Evolutionary conservation across 495 filamentous ascomycete genomes (phyloP).

Genomic region (Hamigera avellanea): DNA sequence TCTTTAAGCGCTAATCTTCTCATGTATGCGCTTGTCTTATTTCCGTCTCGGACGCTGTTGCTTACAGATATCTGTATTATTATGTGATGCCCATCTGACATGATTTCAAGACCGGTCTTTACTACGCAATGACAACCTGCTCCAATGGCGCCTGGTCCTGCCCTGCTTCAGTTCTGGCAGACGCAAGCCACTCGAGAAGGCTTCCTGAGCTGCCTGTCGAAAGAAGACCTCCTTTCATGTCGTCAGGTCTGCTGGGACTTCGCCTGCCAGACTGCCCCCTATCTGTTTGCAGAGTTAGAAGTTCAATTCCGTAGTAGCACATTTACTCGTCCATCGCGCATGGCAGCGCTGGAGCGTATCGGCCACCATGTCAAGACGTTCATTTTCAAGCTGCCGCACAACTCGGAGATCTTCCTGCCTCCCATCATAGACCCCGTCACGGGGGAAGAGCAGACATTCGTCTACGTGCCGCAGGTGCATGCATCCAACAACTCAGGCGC

Average conservation of each 20-base stretch:
- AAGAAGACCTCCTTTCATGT: constrained; percentile 31
- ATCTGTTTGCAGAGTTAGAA: constrained; percentile 36
- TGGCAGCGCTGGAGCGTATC: constrained; percentile 59
- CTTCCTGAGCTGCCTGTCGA: constrained; percentile 25
- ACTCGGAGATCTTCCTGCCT: constrained; percentile 58
- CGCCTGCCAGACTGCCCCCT: constrained; percentile 30
- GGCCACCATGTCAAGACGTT: constrained; percentile 60
- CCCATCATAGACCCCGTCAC: constrained; percentile 59
- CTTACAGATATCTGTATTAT: not conserved
- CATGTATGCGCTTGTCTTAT: too few species aligned
- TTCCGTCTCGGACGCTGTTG: too few species aligned
- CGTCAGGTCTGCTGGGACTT: constrained; percentile 44
- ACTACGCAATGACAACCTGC: constrained; percentile 1
- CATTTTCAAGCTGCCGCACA: constrained; percentile 59
- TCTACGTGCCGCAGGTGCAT: constrained; percentile 52
- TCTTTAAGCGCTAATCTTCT: not conserved
- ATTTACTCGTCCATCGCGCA: constrained; percentile 54
- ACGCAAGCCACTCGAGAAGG: constrained; percentile 29
- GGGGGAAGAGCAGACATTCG: constrained; percentile 60
- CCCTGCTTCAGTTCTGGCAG: constrained; percentile 39
- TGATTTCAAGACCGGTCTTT: not conserved
- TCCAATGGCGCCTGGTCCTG: constrained; percentile 6
- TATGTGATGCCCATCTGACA: not conserved
- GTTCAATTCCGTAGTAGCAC: constrained; percentile 52
- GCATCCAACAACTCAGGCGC: constrained; percentile 4